These are phyloP conservation scores for Venturia oleaginea DNA, from an alignment of 2,329 filamentous ascomycete genomes.

Conservation along the genomic window DNA sequence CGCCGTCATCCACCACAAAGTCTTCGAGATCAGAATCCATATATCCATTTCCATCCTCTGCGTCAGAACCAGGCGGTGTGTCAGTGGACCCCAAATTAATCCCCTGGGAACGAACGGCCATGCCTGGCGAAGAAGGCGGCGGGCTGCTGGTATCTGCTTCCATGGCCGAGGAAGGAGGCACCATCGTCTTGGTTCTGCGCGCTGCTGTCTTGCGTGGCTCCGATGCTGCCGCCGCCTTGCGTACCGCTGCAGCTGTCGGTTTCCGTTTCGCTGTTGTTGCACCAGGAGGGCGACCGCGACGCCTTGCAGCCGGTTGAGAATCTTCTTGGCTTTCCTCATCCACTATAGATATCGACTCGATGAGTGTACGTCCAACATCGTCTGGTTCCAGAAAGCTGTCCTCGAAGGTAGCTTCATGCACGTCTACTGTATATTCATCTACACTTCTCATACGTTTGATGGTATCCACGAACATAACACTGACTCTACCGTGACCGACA, in stretches of 20 bases:
- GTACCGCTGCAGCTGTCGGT: background rate
- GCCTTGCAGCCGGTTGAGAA: background rate
- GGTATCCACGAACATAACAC: conserved; percentile 1
- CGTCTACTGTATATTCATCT: conserved; percentile 4
- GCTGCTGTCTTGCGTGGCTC: background rate
- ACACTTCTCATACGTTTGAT: conserved; percentile 9
- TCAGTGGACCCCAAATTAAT: conserved; percentile 13
- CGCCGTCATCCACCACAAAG: conserved; percentile 15
- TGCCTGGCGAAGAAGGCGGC: conserved; percentile 10
- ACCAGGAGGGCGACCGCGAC: conserved; percentile 9
- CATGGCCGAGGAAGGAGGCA: background rate
- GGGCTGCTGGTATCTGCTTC: conserved; percentile 15
- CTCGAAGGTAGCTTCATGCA: background rate
- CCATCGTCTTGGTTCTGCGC: background rate
- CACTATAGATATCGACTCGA: background rate
- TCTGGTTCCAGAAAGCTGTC: conserved; percentile 9
- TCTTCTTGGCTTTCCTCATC: background rate
- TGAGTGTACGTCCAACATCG: conserved; percentile 10
- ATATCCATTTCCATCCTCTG: conserved; percentile 2
- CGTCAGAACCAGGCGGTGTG: conserved; percentile 6
- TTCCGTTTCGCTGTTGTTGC: background rate
- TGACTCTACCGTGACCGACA: conserved; percentile 6
- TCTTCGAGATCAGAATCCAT: conserved; percentile 14
- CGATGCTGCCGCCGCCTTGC: background rate
- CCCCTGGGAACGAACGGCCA: conserved; percentile 11